Conservation (phyloP, 2,329 filamentous ascomycete species). For the Fusarium sambucinum region DNA sequence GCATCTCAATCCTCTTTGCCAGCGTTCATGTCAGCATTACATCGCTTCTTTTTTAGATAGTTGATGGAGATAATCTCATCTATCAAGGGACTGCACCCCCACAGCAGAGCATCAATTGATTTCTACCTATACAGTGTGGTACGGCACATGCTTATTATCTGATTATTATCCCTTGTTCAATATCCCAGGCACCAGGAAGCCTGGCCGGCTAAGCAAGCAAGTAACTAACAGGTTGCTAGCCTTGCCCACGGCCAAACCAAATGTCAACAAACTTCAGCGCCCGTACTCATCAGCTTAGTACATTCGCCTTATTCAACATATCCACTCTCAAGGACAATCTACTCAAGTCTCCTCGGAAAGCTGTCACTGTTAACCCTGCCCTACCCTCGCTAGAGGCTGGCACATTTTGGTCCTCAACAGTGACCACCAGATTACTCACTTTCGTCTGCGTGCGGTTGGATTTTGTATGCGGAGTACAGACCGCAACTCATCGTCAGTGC, state of each 20-base stretch:
- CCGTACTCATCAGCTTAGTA: slow-evolving; percentile 22
- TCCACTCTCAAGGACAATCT: slow-evolving; percentile 34
- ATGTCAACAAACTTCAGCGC: slow-evolving; percentile 24
- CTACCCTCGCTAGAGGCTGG: slow-evolving; percentile 38
- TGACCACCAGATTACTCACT: slow-evolving; percentile 26
- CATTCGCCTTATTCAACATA: slow-evolving; percentile 28
- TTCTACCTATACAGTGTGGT: slow-evolving; percentile 17
- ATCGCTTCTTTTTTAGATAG: slow-evolving; percentile 17
- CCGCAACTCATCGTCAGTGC: slow-evolving; percentile 36
- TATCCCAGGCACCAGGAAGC: slow-evolving; percentile 38
- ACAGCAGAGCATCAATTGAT: slow-evolving; percentile 2
- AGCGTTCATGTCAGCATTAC: slow-evolving; percentile 22
- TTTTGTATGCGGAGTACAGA: slow-evolving; percentile 21
- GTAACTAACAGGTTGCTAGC: slow-evolving; percentile 33
- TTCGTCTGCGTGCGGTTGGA: slow-evolving; percentile 35
- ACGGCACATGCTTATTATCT: slow-evolving; percentile 32
- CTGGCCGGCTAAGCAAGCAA: slow-evolving; percentile 18
- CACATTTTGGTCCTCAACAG: slow-evolving; percentile 37
- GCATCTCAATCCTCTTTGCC: slow-evolving; percentile 35
- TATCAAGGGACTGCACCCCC: slow-evolving; percentile 22
- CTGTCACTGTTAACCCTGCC: slow-evolving; percentile 35
- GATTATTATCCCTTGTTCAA: slow-evolving; percentile 17
- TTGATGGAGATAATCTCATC: slow-evolving; percentile 23
- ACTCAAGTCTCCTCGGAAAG: slow-evolving; percentile 24
- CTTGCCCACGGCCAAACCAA: slow-evolving; percentile 24